Evolutionary conservation across 2,329 filamentous ascomycete species (phyloP).

Genomic region (Penicillium aurantiogriseum): DNA sequence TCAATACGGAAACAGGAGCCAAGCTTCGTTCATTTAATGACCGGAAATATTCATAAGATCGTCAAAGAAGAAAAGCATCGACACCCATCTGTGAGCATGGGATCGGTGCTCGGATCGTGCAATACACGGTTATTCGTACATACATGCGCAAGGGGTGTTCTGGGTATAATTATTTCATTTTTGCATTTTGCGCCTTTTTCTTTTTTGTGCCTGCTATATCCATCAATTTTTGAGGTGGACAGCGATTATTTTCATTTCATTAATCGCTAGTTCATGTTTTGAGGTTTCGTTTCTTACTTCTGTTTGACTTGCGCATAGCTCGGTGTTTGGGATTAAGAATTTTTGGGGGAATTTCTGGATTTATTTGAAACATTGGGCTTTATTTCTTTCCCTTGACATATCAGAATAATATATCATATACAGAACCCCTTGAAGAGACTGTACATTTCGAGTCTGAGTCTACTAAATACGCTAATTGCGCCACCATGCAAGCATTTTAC

Average conservation of each 20-base stretch:
- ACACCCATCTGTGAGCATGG: not conserved
- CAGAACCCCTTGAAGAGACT: slow-evolving; percentile 1
- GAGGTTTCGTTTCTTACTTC: not conserved
- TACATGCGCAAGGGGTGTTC: not conserved
- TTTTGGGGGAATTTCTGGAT: not conserved
- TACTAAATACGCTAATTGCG: slow-evolving; percentile 1
- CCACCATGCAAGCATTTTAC: slow-evolving; percentile 9
- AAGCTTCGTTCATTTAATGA: slow-evolving; percentile 15
- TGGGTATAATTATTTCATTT: not conserved
- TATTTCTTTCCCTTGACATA: not conserved
- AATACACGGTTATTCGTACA: slow-evolving; percentile 1
- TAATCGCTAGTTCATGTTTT: not conserved
- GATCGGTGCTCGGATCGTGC: not conserved
- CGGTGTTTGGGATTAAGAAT: slow-evolving; percentile 15
- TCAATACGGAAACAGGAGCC: slow-evolving; percentile 20
- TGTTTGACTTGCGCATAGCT: slow-evolving; percentile 19
- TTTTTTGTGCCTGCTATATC: not conserved
- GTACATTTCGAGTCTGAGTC: not conserved
- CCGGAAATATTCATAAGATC: not conserved
- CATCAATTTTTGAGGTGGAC: not conserved
- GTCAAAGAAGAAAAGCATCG: not conserved
- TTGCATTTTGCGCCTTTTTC: not conserved
- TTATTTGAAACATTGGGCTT: not conserved
- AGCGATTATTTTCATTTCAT: not conserved
- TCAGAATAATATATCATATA: slow-evolving; percentile 8